phyloP scores from a whole-genome alignment of 306 rosid genomes.

The Rosa lucieae region DNA sequence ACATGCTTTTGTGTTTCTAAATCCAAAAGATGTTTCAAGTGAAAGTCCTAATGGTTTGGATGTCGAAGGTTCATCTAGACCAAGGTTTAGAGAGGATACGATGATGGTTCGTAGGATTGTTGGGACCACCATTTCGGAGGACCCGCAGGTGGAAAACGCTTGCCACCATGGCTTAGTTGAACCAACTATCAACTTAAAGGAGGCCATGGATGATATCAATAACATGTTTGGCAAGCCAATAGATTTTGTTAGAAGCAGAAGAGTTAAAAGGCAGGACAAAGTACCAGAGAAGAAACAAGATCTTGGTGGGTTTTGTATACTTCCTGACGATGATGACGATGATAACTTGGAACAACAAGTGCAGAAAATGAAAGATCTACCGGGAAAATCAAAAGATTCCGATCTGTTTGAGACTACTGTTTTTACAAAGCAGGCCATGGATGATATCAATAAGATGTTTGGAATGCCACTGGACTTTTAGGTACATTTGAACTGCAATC shows the following conservation, averaged over 20 bases:
- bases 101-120: conserved; percentile 81
- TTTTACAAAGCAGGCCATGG: conserved; percentile 79
- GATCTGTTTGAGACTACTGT: conserved; percentile 83
- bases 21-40: conserved; percentile 54
- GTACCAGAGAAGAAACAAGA: conserved; percentile 41
- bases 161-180: conserved; percentile 98
- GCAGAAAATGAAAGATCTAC: conserved; percentile 42
- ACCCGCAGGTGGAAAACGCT: conserved; percentile 84
- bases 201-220: conserved; percentile 95
- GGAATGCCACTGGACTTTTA: conserved; percentile 75
- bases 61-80: conserved; percentile 33
- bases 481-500: background rate
- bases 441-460: conserved; percentile 88
- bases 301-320: conserved; percentile 71
- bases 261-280: conserved; percentile 57
- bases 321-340: conserved; percentile 46
- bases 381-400: conserved; percentile 38
- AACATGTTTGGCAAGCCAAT: conserved; percentile 97
- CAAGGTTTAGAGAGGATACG: conserved; percentile 87
- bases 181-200: conserved; percentile 90
- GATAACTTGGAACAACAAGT: conserved; percentile 50
- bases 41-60: conserved; percentile 47
- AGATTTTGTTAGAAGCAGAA: conserved; percentile 67
- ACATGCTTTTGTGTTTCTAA: conserved; percentile 53
- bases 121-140: conserved; percentile 79